Evolutionary conservation across 768 basidiomycete genomes (phyloP).

Genomic region (Thelephora aurantiotincta): DNA sequence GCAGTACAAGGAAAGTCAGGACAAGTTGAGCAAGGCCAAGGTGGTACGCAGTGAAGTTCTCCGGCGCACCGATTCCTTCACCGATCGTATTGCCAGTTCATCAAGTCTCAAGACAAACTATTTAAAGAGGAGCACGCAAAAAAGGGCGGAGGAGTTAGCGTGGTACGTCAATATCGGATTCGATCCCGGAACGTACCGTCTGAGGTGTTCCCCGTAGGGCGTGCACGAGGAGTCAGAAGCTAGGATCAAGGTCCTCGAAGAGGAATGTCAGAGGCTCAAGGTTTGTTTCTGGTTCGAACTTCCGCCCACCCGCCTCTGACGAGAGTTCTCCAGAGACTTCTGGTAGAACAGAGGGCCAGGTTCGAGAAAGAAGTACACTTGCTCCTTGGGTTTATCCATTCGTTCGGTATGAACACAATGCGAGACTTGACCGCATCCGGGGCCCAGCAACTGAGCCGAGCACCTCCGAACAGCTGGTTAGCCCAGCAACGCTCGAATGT

Average conservation of each 20-base stretch:
- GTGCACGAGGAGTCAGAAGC: conserved; percentile 63
- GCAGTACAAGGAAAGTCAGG: conserved; percentile 51
- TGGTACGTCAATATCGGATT: conserved; percentile 22
- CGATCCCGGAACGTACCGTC: background rate
- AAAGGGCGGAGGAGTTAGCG: conserved; percentile 26
- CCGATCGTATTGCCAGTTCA: conserved; percentile 40
- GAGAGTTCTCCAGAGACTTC: background rate
- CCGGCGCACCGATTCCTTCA: background rate
- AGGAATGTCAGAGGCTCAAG: conserved; percentile 31
- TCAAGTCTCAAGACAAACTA: conserved; percentile 82
- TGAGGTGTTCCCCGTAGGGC: conserved; percentile 17
- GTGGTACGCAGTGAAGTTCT: conserved; percentile 26
- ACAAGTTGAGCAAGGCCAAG: conserved; percentile 72
- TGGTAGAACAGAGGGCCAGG: background rate
- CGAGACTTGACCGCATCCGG: background rate
- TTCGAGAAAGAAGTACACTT: background rate
- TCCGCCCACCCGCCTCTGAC: background rate
- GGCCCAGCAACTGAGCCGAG: background rate
- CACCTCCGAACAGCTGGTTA: background rate
- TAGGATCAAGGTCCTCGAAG: conserved; percentile 20
- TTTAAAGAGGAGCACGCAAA: conserved; percentile 72
- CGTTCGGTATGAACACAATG: background rate
- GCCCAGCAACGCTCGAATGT: background rate
- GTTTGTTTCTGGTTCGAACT: conserved; percentile 15
- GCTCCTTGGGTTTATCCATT: background rate